These are phyloP conservation scores for Silene noctiflora DNA, from an alignment of 179 eudicot genomes.

Conservation along the genomic window DNA sequence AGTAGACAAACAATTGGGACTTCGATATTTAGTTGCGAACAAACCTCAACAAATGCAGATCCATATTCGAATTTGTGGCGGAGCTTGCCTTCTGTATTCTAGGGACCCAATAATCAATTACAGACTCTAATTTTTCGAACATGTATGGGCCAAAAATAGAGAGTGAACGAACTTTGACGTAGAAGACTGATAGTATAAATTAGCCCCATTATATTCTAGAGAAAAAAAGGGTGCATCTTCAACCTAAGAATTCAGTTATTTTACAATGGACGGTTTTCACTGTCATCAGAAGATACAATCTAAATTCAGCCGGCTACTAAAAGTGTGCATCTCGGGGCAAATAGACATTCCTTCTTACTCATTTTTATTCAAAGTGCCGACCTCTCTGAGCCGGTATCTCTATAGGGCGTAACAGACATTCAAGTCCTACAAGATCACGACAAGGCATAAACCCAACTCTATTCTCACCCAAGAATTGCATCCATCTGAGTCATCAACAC, in stretches of 20 bases:
- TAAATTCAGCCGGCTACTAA: slow-evolving; percentile 5
- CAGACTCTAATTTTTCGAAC: too few relatives aligned
- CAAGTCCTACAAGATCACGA: neutral
- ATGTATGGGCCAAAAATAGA: too few relatives aligned
- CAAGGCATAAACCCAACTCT: neutral
- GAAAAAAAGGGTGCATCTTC: neutral
- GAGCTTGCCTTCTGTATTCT: too few relatives aligned
- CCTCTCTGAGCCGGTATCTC: neutral
- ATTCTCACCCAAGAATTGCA: neutral
- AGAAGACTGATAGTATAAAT: neutral
- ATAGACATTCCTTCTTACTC: neutral
- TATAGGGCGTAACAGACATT: neutral
- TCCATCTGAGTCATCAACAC: slow-evolving; percentile 11
- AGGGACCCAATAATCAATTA: too few relatives aligned
- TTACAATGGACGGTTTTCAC: neutral
- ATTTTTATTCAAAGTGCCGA: neutral
- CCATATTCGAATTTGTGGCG: too few relatives aligned
- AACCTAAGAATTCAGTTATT: neutral
- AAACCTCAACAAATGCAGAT: neutral
- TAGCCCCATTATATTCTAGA: neutral
- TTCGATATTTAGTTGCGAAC: neutral
- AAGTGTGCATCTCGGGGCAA: neutral
- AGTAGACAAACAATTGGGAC: too few relatives aligned
- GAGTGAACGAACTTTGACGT: neutral
- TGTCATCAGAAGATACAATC: neutral